Conservation (phyloP, 2,329 filamentous ascomycete species). For the Lachnellula cervina region DNA sequence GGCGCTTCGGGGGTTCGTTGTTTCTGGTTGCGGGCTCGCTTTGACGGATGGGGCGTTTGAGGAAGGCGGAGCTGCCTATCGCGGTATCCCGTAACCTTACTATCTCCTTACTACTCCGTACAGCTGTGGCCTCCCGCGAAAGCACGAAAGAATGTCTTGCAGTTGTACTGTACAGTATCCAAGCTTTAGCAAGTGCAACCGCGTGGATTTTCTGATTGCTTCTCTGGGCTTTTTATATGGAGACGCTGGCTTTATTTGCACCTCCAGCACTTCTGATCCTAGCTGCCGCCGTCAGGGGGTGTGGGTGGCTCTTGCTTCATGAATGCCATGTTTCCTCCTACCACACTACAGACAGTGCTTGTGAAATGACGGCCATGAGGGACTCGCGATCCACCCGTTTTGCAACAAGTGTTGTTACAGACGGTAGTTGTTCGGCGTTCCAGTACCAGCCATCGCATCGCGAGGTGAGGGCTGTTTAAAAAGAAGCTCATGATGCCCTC, state of each 20-base stretch:
- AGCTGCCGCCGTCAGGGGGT: background rate
- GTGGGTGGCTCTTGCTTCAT: conserved; percentile 2
- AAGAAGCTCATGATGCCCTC: conserved; percentile 2
- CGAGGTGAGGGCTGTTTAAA: background rate
- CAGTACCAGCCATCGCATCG: background rate
- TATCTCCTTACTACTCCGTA: background rate
- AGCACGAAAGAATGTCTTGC: background rate
- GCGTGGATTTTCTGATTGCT: background rate
- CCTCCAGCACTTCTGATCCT: background rate
- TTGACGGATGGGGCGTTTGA: background rate
- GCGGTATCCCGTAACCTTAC: background rate
- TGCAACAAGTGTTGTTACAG: conserved; percentile 18
- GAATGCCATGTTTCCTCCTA: background rate
- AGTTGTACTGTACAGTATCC: background rate
- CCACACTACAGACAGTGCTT: background rate
- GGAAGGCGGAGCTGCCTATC: background rate
- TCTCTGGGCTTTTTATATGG: background rate
- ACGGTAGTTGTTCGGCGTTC: conserved; percentile 14
- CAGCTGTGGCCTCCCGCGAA: background rate
- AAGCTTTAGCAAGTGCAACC: background rate
- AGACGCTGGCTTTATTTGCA: background rate
- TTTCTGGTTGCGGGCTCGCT: background rate
- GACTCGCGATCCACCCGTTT: conserved; percentile 3
- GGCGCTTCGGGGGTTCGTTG: background rate
- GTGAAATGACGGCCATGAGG: background rate